Base-by-base conservation (phyloP, 805 yeast species). In the Saturnispora zaruensis region DNA sequence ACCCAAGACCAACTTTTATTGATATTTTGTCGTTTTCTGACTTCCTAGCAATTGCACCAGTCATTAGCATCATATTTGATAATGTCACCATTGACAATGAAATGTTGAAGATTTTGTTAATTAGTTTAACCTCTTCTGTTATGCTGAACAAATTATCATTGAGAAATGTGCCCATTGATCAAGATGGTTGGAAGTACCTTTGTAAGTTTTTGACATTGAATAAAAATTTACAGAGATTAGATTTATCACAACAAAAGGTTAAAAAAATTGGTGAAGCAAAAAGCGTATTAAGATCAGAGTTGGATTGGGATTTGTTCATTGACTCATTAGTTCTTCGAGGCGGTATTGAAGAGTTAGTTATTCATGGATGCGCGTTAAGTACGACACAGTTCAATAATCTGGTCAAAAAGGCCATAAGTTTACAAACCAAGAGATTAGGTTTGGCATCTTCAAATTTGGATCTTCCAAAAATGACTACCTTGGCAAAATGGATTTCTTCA, bases 21-120 rank as follows among this genome's bases (percentile, higher is more conserved):
- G 83, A 78, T 59, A 72, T 77, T 8, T 65, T 78, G 24, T 78
- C 82, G 5, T 78, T 78, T 57, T 69, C 79, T 51, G 83, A 78
- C 56, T 78, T 78, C 57, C 67, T 78, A 30, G 73, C 82, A 1
- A 76, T 78, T 46, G 76, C 78, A 0, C 81, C 81, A 4, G 71
- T 78, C 37, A 68, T 75, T 48, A 77, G 81, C 1, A 70, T 78
- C 4, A 77, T 78, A 24, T 77, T 78, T 55, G 83, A 78, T 60
- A 78, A 78, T 57, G 82, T 78, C 25, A 66, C 76, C 1, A 68
- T 78, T 66, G 74, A 76, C 21, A 69, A 74, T 3, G 78, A 76
- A 51, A 78, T 78, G 82, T 60, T 78, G 50, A 71, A 69, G 47
- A 73, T 74, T 52, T 62, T 78, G 32, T 57, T 78, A n/a, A 58